Base-by-base conservation (phyloP, 2,329 filamentous ascomycete species). In the Gliomastix tumulicola region DNA sequence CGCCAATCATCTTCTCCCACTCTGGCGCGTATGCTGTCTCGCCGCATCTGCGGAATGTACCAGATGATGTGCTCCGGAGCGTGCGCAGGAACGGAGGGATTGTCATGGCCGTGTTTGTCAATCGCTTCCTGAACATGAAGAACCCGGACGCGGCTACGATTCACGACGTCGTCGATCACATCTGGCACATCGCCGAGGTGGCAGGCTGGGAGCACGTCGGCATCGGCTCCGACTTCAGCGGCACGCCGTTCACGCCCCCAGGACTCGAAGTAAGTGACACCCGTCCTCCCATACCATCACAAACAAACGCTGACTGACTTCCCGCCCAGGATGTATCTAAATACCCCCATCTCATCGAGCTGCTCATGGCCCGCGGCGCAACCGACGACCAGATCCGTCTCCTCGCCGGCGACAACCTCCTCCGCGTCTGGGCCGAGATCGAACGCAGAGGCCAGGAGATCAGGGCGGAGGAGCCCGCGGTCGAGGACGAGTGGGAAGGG, bases 341-440 rank as follows among this genome's bases (percentile, higher is more conserved):
- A 23, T 63, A 59, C 39, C 61, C 62, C 3, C 47, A 50, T 20
- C 42, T 57, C n/a, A 37, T 57, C 10, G 46, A 56, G 34, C 31
- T 53, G 6, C 33, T 55, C 2, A 53, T 58, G 51, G 34, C 20
- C 32, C 48, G 54, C 0, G 54, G 55, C n/a, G 55, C 43, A 9
- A 51, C 51, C 1, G 55, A 56, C 23, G 47, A 54, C 17, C 48
- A 57, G 7, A 78, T 76, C 4, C 84, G 88, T 57, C 60, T 96
- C 40, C 62, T 95, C 44, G 83, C 79, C 0, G 89, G 89, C 0
- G 74, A 80, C 4, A 96, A 96, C 55, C 45, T 95, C 4, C 59
- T 96, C 39, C 76, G 89, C 15, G 88, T 96, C 7, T 94, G 88
- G 88, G 72, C 64, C 38, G 81, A 84, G 18, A 85, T 83, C 2